Conservation (phyloP, 2,329 filamentous ascomycete genomes). For the Furcasterigmium sp. region DNA sequence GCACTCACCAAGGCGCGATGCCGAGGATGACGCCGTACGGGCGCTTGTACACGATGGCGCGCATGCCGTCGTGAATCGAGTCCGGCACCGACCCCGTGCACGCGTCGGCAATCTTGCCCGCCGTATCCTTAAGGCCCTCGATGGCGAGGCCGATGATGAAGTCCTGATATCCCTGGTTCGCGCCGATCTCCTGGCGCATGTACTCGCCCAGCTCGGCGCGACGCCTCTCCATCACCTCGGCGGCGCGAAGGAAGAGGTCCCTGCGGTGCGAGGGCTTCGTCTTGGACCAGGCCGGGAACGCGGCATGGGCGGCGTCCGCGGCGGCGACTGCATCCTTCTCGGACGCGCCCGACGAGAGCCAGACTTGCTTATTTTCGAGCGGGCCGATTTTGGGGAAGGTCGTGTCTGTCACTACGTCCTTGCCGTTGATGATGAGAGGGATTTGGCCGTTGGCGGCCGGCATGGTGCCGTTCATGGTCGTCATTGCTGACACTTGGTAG, state of each 20-base stretch:
- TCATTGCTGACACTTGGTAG: too few species aligned
- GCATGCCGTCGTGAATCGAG: constrained; percentile 22
- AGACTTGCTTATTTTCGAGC: constrained; percentile 41
- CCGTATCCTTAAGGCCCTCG: constrained; percentile 36
- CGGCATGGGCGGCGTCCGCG: constrained; percentile 51
- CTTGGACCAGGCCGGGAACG: constrained; percentile 65
- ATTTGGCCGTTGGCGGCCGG: constrained; percentile 15
- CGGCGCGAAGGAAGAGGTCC: constrained; percentile 65
- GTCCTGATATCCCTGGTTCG: constrained; percentile 28
- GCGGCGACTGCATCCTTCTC: constrained; percentile 51
- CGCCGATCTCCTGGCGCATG: constrained; percentile 48
- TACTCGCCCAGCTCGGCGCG: constrained; percentile 55
- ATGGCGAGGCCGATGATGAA: constrained; percentile 31
- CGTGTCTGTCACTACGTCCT: constrained; percentile 36
- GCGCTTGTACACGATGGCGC: constrained; percentile 64
- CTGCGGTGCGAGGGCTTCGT: constrained; percentile 56
- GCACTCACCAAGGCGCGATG: constrained; percentile 21
- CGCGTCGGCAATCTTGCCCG: constrained; percentile 30
- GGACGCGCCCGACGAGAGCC: constrained; percentile 50
- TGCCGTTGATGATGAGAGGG: constrained; percentile 37
- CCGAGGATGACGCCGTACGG: constrained; percentile 23
- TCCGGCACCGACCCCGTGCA: constrained; percentile 31
- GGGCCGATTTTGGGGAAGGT: constrained; percentile 24
- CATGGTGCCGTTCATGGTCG: neutral
- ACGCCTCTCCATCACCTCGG: constrained; percentile 56